Evolutionary conservation across 441 rosid genomes (phyloP), one percentile per base, ranked within the genome.

Genomic region (Populus trichocarpa): DNA sequence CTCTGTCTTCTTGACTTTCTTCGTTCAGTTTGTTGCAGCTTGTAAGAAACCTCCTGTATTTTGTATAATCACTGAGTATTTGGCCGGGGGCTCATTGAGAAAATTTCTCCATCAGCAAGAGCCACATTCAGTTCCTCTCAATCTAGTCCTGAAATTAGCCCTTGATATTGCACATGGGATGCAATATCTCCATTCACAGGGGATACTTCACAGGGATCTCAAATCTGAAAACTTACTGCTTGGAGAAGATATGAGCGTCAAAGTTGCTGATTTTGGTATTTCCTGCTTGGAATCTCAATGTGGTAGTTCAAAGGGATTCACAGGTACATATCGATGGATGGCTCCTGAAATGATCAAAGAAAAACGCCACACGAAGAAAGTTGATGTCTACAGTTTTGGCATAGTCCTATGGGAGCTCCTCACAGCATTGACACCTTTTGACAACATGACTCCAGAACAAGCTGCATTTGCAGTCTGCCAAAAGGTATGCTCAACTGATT

Each of bases 381-480:
- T 92, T 59, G 97, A 92, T 69, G 92, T 92, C 72, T 92, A 92
- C 81, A 90, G 97, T 83, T 92, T 90, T 76, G 97, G 94, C 73
- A 89, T 92, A 30, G 94, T 92, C 75, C 84, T 92, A 8, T 92
- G 97, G 94, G 97, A 92, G 90, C 88, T 92, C 78, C 82, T 90
- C 75, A 90, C 97, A 25, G 91, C 94, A 40, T 70, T 87, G 84
- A 88, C 84, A n/a, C 97, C 95, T 65, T 92, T 92, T 28, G 92
- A 89, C 75, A 83, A 88, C 84, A 90, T 90, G 97, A 92, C 95
- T 25, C 95, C 95, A 2, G 97, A 90, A 81, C 94, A 92, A 72
- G 97, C 97, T 59, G 97, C 97, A 6, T 92, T 90, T 86, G 94
- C 97, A 9, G 97, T 92, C 80, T 92, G 88, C 82, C 93, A 89